phyloP scores from a whole-genome alignment of 1,139 yeast genomes.

The Yueomyces sp. region DNA sequence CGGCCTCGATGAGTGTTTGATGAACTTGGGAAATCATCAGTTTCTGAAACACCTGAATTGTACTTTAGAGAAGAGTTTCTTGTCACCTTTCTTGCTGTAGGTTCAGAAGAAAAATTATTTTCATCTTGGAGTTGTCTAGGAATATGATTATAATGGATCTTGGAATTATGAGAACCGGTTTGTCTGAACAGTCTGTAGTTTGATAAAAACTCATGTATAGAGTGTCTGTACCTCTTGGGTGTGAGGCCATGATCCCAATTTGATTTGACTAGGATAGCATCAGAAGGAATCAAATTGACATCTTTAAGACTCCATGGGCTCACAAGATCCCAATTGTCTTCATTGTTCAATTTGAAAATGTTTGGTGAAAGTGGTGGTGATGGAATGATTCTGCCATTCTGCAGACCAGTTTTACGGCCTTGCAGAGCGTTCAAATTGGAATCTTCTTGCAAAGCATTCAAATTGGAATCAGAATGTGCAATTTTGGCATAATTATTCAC shows the following conservation, averaged over 20 bases:
- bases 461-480: not conserved
- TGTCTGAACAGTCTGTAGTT: conserved; percentile 6
- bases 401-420: too few species aligned
- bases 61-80: too few species aligned
- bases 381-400: conserved; percentile 8
- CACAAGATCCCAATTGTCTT: too few species aligned
- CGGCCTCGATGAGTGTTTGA: not conserved
- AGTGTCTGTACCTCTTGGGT: conserved; percentile 5
- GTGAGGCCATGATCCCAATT: conserved; percentile 4
- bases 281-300: not conserved
- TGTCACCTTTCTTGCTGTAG: too few species aligned
- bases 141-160: too few species aligned
- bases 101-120: too few species aligned
- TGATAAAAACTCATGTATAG: conserved; percentile 7
- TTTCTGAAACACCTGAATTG: not conserved
- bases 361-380: conserved; percentile 24
- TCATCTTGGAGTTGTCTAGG: too few species aligned
- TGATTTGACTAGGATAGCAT: conserved; percentile 3
- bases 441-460: conserved; percentile 5
- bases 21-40: not conserved
- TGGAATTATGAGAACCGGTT: too few species aligned
- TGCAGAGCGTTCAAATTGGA: too few species aligned
- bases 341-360: conserved; percentile 1
- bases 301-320: too few species aligned
- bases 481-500: too few species aligned